A percentile compares a stretch with the other conserved stretches of the same genome.
These are phyloP conservation scores for Musa troglodytarum DNA, from an alignment of 176 grass and related monocot genomes.

Conservation along the genomic window DNA sequence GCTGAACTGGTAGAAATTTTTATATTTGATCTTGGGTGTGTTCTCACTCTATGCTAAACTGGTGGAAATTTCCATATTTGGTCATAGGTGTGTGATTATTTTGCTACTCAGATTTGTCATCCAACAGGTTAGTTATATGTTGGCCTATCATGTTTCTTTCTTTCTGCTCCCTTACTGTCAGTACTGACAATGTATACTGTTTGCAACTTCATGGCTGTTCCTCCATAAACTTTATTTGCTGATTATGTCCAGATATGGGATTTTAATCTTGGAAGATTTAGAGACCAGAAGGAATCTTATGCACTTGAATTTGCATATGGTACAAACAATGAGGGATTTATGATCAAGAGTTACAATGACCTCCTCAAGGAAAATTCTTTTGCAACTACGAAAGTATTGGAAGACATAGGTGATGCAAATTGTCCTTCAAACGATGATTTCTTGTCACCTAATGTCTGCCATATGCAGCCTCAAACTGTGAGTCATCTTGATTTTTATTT, in stretches of 20 bases:
- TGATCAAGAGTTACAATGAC: slow-evolving; percentile 28
- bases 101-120: too few relatives aligned
- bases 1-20: too few relatives aligned
- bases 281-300: slow-evolving; percentile 23
- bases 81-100: too few relatives aligned
- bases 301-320: slow-evolving; percentile 24
- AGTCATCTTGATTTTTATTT: slow-evolving; percentile 8
- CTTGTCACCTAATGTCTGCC: slow-evolving; percentile 17
- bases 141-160: too few relatives aligned
- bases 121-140: too few relatives aligned
- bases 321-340: slow-evolving; percentile 22
- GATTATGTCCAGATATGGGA: slow-evolving; percentile 28
- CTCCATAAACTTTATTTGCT: background rate
- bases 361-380: slow-evolving; percentile 26
- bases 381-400: background rate
- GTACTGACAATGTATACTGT: too few relatives aligned
- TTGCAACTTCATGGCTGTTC: background rate
- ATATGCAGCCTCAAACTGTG: slow-evolving; percentile 19
- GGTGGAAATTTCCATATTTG: too few relatives aligned
- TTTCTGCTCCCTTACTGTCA: too few relatives aligned
- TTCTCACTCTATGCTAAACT: too few relatives aligned
- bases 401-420: slow-evolving; percentile 20
- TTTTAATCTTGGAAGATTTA: slow-evolving; percentile 36
- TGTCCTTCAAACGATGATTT: slow-evolving; percentile 23
- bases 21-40: too few relatives aligned